Base-by-base conservation (phyloP, 768 basidiomycete genomes). In the Tephrocybe rancida region DNA sequence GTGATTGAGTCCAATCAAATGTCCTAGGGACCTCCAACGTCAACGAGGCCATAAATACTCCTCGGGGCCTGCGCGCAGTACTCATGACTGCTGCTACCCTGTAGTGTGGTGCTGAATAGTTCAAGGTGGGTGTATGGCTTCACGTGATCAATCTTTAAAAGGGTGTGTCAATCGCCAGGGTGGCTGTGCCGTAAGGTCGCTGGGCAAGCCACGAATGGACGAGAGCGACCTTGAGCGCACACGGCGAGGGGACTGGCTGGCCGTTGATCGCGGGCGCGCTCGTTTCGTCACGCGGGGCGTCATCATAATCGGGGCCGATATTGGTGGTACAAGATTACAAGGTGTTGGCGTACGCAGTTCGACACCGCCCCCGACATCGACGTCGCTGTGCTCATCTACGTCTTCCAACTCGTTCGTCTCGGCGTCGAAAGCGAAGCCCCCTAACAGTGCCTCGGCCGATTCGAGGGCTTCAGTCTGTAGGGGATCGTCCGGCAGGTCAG, bases 201-300 rank as follows among this genome's bases (percentile, higher is more conserved):
- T 45, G 27, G 52, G 48, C 48, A 53, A 34, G 18, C 29, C 25
- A 11, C 30, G 16, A 14, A 58, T 47, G 14, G 54, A 52, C 7
- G 58, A 50, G 27, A 56, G 42, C 13, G 59, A 60, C 42, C 38
- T 50, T 21, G 55, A 53, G 39, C 59, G 52, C 39, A 48, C 39
- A 51, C 32, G 55, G 25, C 55, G 59, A 25, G 52, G 54, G 32
- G 30, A 22, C 21, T 60, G 52, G 35, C 52, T 51, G n/a, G 52
- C 48, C 8, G 52, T 48, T 21, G 58, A 56, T n/a, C 39, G 52
- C 22, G 62, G 61, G 30, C 62, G 57, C 32, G 60, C 60, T 55
- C 62, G 60, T 57, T 63, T 63, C 54, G 50, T 59, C 44, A 52
- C 38, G 29, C 60, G 52, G 29, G 55, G 51, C 16, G 52, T 56